These are phyloP conservation scores for Lumnitzera littorea DNA, from an alignment of 345 rosid genomes.

Conservation along the genomic window DNA sequence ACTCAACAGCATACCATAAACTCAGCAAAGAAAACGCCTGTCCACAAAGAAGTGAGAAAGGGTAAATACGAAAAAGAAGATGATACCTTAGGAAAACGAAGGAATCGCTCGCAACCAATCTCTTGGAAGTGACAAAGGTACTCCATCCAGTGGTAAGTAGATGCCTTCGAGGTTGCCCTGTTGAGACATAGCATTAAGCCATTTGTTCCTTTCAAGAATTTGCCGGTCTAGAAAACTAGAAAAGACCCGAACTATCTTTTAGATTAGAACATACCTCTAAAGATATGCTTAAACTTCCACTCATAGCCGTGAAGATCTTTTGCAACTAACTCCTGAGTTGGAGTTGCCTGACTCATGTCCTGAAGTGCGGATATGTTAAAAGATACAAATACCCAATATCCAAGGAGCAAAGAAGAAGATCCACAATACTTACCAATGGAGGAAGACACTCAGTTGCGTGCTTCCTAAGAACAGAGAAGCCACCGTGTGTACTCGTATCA, in stretches of 20 bases:
- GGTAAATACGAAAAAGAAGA: constrained; percentile 1
- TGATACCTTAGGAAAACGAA: constrained; percentile 79
- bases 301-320: constrained; percentile 85
- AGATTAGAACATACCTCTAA: constrained; percentile 45
- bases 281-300: constrained; percentile 95
- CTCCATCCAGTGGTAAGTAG: constrained; percentile 96
- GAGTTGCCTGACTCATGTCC: constrained; percentile 88
- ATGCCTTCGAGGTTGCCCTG: constrained; percentile 95
- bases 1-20: not conserved
- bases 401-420: not conserved
- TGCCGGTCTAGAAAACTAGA: too few relatives aligned
- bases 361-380: constrained; percentile 14
- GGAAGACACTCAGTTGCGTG: constrained; percentile 96
- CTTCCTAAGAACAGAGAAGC: constrained; percentile 83
- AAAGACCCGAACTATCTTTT: too few relatives aligned
- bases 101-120: constrained; percentile 81
- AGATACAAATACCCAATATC: constrained; percentile 2
- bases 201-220: too few relatives aligned
- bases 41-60: constrained; percentile 3
- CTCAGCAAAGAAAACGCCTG: not conserved
- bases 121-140: constrained; percentile 83
- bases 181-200: constrained; percentile 7
- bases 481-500: constrained; percentile 98
- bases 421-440: constrained; percentile 47
- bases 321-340: constrained; percentile 90